These are phyloP conservation scores for Phytophthora boehmeriae DNA, from an alignment of 352 stramenopile genomes.

Conservation along the genomic window DNA sequence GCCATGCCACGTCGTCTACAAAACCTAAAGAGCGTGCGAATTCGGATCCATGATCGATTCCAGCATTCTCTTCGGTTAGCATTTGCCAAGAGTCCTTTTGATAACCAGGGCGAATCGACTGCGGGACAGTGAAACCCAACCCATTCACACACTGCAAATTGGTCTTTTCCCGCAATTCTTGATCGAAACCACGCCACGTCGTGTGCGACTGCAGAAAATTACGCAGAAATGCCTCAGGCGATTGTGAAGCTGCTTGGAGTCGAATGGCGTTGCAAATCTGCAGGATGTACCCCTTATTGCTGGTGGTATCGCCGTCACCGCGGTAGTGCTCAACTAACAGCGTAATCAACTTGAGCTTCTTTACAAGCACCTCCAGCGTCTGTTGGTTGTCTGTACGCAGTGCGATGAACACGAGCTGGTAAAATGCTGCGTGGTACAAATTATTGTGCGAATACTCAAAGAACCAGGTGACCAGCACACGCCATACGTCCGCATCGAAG, in stretches of 20 bases:
- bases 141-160: constrained; percentile 60
- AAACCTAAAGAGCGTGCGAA: constrained; percentile 83
- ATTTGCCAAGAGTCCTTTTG: constrained; percentile 74
- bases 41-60: constrained; percentile 85
- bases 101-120: constrained; percentile 60
- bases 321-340: constrained; percentile 85
- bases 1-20: constrained; percentile 85
- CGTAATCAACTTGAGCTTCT: constrained; percentile 89
- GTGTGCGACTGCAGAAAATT: constrained; percentile 91
- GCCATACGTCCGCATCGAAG: constrained; percentile 88
- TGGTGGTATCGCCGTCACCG: constrained; percentile 58
- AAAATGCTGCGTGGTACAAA: constrained; percentile 90
- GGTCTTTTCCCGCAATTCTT: constrained; percentile 67
- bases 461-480: constrained; percentile 88
- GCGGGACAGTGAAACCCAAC: constrained; percentile 78
- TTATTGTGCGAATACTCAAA: constrained; percentile 94
- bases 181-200: constrained; percentile 79
- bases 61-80: constrained; percentile 55
- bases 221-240: constrained; percentile 87
- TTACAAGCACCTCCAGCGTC: constrained; percentile 83
- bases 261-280: constrained; percentile 91
- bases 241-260: constrained; percentile 87
- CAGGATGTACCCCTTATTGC: constrained; percentile 89
- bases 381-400: constrained; percentile 85
- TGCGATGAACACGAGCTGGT: constrained; percentile 89